Evolutionary conservation across 495 filamentous ascomycete species (phyloP).

Genomic region (Pyrenula massariospora): DNA sequence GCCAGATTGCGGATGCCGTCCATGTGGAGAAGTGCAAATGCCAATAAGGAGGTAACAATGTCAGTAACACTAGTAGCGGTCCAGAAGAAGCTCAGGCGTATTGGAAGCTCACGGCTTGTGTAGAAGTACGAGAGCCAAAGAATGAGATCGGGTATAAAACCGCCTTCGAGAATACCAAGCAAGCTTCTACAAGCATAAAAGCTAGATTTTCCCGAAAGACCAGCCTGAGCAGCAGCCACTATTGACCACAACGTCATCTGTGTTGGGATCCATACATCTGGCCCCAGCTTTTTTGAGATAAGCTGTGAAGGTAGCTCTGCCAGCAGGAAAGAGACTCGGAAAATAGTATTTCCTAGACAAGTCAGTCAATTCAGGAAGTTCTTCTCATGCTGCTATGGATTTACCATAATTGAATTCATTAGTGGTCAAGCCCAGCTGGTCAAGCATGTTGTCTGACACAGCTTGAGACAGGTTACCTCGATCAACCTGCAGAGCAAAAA

Average conservation of each 20-base stretch:
- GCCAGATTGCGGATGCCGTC: conserved; percentile 41
- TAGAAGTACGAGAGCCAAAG: conserved; percentile 72
- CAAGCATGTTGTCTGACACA: conserved; percentile 41
- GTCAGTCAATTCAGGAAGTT: no score
- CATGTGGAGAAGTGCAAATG: conserved; percentile 61
- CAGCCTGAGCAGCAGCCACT: conserved; percentile 56
- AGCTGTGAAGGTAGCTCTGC: conserved; percentile 68
- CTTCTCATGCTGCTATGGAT: no score
- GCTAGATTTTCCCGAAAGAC: conserved; percentile 42
- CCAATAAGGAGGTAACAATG: conserved; percentile 58
- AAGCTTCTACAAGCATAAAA: conserved; percentile 56
- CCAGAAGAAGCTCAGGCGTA: conserved; percentile 61
- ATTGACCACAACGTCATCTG: conserved; percentile 73
- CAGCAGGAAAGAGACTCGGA: conserved; percentile 49
- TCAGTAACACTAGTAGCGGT: conserved; percentile 51
- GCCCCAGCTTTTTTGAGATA: conserved; percentile 60
- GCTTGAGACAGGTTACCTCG: conserved; percentile 44
- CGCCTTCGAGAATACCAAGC: conserved; percentile 65
- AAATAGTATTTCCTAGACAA: conserved; percentile 37
- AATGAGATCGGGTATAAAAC: conserved; percentile 46
- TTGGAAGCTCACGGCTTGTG: conserved; percentile 54
- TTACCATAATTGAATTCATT: conserved; percentile 31
- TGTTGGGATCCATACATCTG: conserved; percentile 74
- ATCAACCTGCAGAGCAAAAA: conserved; percentile 47
- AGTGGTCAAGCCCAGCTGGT: conserved; percentile 38